Evolutionary conservation across 2,329 filamentous ascomycete species (phyloP), one percentile per base, ranked within the genome.

Genomic region (Fusarium sp.): DNA sequence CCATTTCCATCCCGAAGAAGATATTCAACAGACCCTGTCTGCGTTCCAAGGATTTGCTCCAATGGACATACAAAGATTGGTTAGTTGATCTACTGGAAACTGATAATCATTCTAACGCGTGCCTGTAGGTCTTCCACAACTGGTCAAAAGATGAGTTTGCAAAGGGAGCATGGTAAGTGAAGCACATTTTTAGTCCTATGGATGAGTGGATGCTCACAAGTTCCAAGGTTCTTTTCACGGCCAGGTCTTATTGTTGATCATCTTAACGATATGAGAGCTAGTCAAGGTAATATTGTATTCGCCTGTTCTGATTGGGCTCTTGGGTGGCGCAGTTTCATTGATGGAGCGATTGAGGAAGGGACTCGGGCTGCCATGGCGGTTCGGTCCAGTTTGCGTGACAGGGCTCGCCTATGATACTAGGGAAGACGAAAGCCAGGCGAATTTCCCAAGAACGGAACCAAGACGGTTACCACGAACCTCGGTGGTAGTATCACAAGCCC

Each of bases 311-410:
- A 85, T 46, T 85, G 83, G 83, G 83, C 83, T 3, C 66, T 82
- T 9, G 83, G 83, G 0, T 85, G 84, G 84, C 75, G 84, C 1
- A 81, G 83, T 22, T 85, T 85, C 39, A 84, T 85, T 14, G 84
- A 86, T 62, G 84, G 83, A 1, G 84, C 83, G 0, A 84, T 85
- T 42, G 81, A 84, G 51, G 81, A 83, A 34, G 83, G 83, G 0
- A 71, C 72, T 0, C 64, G 72, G 1, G 79, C 80, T 76, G 72
- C 71, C 2, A 46, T 70, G 52, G 55, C 50, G 7, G 42, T 69
- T 1, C 62, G 62, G 0, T 65, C 53, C 3, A 60, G 44, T 17
- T 22, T 65, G 21, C 22, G 21, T 17, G 40, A 42, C 17, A 22
- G 40, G 24, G 40, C 40, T 5, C 40, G 40, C 24, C 40, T 42